phyloP scores from a whole-genome alignment of 2,329 filamentous ascomycete species.

The Paraconiothyrium sp. region DNA sequence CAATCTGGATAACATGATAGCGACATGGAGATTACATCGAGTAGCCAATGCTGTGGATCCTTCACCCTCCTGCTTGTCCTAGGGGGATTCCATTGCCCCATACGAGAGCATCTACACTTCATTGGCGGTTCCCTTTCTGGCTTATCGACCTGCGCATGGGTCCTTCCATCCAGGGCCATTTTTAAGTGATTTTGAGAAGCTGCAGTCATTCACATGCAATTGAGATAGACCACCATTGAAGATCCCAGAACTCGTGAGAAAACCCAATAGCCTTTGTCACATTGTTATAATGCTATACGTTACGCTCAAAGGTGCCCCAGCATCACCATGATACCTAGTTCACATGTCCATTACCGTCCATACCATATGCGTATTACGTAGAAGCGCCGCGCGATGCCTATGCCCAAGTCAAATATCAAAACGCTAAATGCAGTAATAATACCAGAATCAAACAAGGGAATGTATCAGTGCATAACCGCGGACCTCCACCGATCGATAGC shows the following conservation, averaged over 20 bases:
- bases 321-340: not conserved
- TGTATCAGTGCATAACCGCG: conserved; percentile 42
- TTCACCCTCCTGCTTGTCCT: too few species aligned
- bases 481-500: conserved; percentile 70
- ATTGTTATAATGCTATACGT: not conserved
- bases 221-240: not conserved
- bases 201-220: too few species aligned
- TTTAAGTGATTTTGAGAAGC: too few species aligned
- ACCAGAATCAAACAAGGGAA: not conserved
- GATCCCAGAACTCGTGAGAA: not conserved
- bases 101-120: too few species aligned
- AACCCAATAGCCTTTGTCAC: not conserved
- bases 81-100: too few species aligned
- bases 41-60: too few species aligned
- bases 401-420: not conserved
- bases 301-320: not conserved
- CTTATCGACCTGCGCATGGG: too few species aligned
- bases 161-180: too few species aligned
- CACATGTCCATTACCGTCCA: not conserved
- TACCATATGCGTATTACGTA: not conserved
- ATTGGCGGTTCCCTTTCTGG: too few species aligned
- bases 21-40: too few species aligned
- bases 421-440: conserved; percentile 5
- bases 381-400: conserved; percentile 4
- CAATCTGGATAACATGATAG: not conserved